Percentiles rank a stretch among this genome's conserved stretches.
Evolutionary conservation across 2,329 filamentous ascomycete species (phyloP).

Genomic region (Fusarium beomiforme): DNA sequence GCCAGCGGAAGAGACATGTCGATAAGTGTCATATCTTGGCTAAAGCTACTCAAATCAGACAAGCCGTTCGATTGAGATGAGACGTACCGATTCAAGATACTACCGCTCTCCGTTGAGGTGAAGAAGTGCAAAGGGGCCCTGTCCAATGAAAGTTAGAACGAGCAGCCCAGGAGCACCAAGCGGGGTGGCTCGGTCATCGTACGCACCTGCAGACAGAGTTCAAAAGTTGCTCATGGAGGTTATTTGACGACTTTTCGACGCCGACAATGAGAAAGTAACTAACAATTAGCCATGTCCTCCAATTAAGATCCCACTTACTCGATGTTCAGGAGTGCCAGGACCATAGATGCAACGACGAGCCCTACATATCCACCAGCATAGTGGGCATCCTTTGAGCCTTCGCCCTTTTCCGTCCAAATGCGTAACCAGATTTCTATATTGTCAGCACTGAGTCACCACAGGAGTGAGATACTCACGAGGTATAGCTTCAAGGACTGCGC

Average conservation of each 20-base stretch:
- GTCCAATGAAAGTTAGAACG: rapidly evolving
- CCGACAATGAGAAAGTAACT: slow-evolving; percentile 42
- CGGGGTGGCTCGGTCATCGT: rapidly evolving
- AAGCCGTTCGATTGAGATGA: not conserved
- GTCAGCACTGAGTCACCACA: not conserved
- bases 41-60: slow-evolving; percentile 49
- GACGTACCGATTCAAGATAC: slow-evolving; percentile 52
- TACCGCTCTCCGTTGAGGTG: slow-evolving; percentile 52
- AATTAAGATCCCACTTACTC: not conserved
- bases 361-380: slow-evolving; percentile 41
- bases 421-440: slow-evolving; percentile 41
- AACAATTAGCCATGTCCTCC: not conserved
- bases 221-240: slow-evolving; percentile 38
- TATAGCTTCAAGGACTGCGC: slow-evolving; percentile 33
- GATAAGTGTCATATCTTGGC: slow-evolving; percentile 55
- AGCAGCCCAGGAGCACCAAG: rapidly evolving
- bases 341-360: slow-evolving; percentile 30
- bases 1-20: slow-evolving; percentile 52
- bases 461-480: slow-evolving; percentile 29
- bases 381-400: slow-evolving; percentile 23
- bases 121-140: slow-evolving; percentile 55
- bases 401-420: slow-evolving; percentile 41
- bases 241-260: slow-evolving; percentile 37
- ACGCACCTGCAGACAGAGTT: slow-evolving; percentile 21
- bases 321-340: slow-evolving; percentile 17